These are phyloP conservation scores for Cymodocea nodosa DNA, from an alignment of 116 monocot species.

Conservation along the genomic window DNA sequence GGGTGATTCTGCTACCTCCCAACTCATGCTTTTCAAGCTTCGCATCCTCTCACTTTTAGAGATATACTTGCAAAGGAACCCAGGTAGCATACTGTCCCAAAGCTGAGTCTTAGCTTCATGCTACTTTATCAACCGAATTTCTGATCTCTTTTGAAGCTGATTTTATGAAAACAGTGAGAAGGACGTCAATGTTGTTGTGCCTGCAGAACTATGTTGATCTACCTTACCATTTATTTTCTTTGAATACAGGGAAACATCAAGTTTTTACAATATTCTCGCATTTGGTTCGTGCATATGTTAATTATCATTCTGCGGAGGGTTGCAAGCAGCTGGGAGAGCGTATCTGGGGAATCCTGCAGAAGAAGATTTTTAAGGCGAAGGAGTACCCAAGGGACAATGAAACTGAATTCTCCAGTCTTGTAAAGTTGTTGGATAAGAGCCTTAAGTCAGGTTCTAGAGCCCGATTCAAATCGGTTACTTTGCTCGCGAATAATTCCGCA, in stretches of 20 bases:
- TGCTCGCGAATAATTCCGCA: constrained; percentile 48
- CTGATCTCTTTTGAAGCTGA: no score
- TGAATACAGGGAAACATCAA: constrained; percentile 51
- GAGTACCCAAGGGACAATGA: constrained; percentile 63
- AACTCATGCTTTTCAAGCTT: constrained; percentile 66
- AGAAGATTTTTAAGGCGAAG: constrained; percentile 78
- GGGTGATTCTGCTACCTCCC: constrained; percentile 47
- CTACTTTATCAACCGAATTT: no score
- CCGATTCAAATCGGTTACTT: constrained; percentile 34
- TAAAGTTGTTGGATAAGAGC: constrained; percentile 52
- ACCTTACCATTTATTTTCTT: neutral
- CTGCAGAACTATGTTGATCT: neutral
- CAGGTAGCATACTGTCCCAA: constrained; percentile 29
- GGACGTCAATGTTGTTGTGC: no score
- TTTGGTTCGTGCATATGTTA: constrained; percentile 55
- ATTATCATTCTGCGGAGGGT: constrained; percentile 42
- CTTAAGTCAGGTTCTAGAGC: constrained; percentile 59
- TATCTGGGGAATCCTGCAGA: constrained; percentile 70
- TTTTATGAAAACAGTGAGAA: no score
- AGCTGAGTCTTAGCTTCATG: no score
- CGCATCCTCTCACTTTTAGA: constrained; percentile 82
- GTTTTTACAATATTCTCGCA: constrained; percentile 49
- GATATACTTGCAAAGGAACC: constrained; percentile 70
- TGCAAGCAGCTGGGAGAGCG: constrained; percentile 56
- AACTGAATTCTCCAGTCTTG: constrained; percentile 30